Evolutionary conservation across 2,329 filamentous ascomycete species (phyloP).

Genomic region (Colletotrichum kahawae): DNA sequence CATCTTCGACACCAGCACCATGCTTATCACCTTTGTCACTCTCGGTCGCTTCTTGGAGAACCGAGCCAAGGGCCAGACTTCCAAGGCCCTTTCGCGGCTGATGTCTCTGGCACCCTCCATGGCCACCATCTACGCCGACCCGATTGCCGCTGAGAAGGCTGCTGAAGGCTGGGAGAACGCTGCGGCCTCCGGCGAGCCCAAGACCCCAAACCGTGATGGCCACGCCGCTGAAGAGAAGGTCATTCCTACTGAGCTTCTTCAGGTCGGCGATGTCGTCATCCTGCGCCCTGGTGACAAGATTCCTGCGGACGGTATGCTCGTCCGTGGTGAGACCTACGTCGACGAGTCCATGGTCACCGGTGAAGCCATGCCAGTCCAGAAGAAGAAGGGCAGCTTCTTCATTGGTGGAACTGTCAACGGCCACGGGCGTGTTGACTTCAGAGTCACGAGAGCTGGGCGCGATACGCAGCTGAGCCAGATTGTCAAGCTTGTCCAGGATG

Average conservation of each 20-base stretch:
- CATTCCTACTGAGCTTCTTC: constrained; percentile 93
- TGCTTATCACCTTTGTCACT: constrained; percentile 96
- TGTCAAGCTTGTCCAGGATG: constrained; percentile 96
- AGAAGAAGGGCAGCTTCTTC: constrained; percentile 77
- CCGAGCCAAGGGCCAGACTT: constrained; percentile 93
- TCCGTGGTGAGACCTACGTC: constrained; percentile 88
- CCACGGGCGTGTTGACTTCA: constrained; percentile 88
- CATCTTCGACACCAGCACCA: constrained; percentile 96
- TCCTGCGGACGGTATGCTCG: constrained; percentile 87
- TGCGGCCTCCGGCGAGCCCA: constrained; percentile 45
- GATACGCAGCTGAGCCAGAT: constrained; percentile 98
- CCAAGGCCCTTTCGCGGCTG: constrained; percentile 86
- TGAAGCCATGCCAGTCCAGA: constrained; percentile 93
- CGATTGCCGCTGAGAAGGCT: constrained; percentile 90
- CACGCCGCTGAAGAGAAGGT: constrained; percentile 78
- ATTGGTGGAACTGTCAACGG: constrained; percentile 97
- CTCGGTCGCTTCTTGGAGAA: constrained; percentile 93
- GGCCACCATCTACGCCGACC: constrained; percentile 95
- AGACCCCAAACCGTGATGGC: constrained; percentile 51
- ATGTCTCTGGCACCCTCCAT: constrained; percentile 98
- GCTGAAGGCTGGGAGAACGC: constrained; percentile 75
- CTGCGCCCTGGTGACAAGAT: constrained; percentile 96
- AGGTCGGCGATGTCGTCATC: constrained; percentile 92
- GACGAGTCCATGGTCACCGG: constrained; percentile 99
- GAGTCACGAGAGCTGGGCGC: constrained; percentile 88